Evolutionary conservation across 2,329 filamentous ascomycete genomes (phyloP).

Genomic region (Fusarium sterilihyphosum): DNA sequence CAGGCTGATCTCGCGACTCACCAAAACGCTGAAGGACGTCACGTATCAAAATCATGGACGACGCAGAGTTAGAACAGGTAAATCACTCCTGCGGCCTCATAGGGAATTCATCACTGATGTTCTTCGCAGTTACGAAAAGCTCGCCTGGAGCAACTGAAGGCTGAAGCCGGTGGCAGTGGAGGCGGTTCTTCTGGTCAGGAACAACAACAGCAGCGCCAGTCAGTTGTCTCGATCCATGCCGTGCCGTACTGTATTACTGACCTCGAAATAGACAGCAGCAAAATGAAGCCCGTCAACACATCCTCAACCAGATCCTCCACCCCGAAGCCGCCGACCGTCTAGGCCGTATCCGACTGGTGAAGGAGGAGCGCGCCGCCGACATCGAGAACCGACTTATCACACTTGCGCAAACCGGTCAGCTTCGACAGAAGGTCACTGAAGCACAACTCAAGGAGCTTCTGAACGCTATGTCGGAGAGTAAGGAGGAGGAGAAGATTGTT

Average conservation of each 20-base stretch:
- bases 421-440: slow-evolving; percentile 89
- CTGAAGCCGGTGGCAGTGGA: slow-evolving; percentile 66
- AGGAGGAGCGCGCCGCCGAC: slow-evolving; percentile 87
- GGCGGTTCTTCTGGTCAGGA: slow-evolving; percentile 54
- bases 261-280: slow-evolving; percentile 51
- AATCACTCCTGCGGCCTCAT: neutral
- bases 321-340: slow-evolving; percentile 94
- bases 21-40: slow-evolving; percentile 9
- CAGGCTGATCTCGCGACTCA: slow-evolving; percentile 33
- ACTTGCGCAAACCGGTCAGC: slow-evolving; percentile 87
- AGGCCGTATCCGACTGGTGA: slow-evolving; percentile 93
- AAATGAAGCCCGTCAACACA: slow-evolving; percentile 76
- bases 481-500: slow-evolving; percentile 85
- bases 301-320: slow-evolving; percentile 92
- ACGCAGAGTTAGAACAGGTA: slow-evolving; percentile 57
- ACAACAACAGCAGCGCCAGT: slow-evolving; percentile 69
- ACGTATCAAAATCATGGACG: slow-evolving; percentile 50
- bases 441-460: slow-evolving; percentile 92
- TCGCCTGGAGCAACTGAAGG: slow-evolving; percentile 91
- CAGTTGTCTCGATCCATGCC: neutral
- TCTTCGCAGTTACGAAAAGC: slow-evolving; percentile 81
- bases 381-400: slow-evolving; percentile 94
- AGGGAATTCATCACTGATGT: neutral
- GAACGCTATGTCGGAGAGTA: slow-evolving; percentile 82
- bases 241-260: neutral